Base-by-base conservation (phyloP, 2,329 filamentous ascomycete genomes). In the Nigrospora sphaerica region DNA sequence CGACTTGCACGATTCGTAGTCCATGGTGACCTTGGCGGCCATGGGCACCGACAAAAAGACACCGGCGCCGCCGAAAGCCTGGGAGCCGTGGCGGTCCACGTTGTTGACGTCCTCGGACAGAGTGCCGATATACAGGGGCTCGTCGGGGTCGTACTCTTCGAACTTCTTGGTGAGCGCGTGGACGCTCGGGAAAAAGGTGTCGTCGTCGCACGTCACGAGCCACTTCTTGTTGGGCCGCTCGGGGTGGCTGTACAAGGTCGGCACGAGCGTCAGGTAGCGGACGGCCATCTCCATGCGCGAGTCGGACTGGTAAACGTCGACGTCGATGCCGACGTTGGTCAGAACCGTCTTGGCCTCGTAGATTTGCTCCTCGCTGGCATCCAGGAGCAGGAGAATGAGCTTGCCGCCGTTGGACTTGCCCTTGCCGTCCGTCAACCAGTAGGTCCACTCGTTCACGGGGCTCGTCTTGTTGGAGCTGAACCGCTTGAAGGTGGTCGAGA, bases 171-270 rank as follows among this genome's bases (percentile, higher is more conserved):
- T 66, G 12, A 84, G 63, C 12, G 64, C 70, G 45, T 79, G 66
- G 60, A 82, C 78, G 47, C 73, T 80, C 6, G 75, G 72, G 66
- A 83, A 83, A 58, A 81, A 83, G 3, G 80, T 84, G 51, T 84
- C 80, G 53, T 84, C 80, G 52, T 84, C 80, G 57, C 80, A 82
- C 13, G 77, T 71, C 13, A 80, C 78, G 1, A 79, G 69, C 80
- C 80, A 84, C 53, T 77, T 79, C 61, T 73, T 77, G 31, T 58
- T 59, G 19, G 56, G 58, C 40, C 73, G 66, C 3, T 73, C 72
- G 3, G 65, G 66, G 52, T 80, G 75, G 44, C 72, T 71, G 62
- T 75, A 80, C 12, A 81, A 62, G 0, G 71, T 72, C 3, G 77
- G 75, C 2, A 78, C 70, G 2, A 81, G 67, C 0, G 72, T 75